Evolutionary conservation across 805 yeast genomes (phyloP).

Genomic region (Pichia manshurica): DNA sequence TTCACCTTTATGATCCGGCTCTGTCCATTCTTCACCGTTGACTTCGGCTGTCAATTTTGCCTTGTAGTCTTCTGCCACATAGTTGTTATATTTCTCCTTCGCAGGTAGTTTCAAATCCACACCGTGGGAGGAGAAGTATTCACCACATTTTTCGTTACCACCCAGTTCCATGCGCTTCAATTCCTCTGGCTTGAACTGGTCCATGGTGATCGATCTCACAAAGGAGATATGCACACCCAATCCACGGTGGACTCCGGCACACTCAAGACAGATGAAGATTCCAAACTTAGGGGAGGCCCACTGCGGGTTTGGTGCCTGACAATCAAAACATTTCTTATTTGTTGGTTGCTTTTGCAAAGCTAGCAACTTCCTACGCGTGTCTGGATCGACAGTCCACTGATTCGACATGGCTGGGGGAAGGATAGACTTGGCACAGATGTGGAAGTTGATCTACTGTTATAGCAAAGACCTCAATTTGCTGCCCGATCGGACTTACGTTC

Average conservation of each 20-base stretch:
- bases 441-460: neutral
- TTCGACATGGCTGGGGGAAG: constrained; percentile 34
- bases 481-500: neutral
- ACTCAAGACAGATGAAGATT: constrained; percentile 91
- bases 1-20: constrained; percentile 54
- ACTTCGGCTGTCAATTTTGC: constrained; percentile 68
- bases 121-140: constrained; percentile 68
- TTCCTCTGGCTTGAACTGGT: constrained; percentile 94
- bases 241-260: constrained; percentile 96
- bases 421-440: neutral
- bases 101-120: constrained; percentile 59
- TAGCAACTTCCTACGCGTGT: constrained; percentile 71
- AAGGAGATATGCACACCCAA: constrained; percentile 95
- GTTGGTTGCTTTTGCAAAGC: constrained; percentile 76
- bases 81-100: constrained; percentile 74
- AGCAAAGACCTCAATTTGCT: neutral
- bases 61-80: constrained; percentile 92
- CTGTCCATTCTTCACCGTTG: constrained; percentile 65
- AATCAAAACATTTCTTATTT: constrained; percentile 89
- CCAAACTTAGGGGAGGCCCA: constrained; percentile 99
- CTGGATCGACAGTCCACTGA: constrained; percentile 91
- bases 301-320: constrained; percentile 94
- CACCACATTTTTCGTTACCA: constrained; percentile 73
- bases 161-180: constrained; percentile 87
- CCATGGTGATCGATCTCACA: constrained; percentile 97